Conservation (phyloP, 2,329 filamentous ascomycete genomes). For the Cladosporium sp. region DNA sequence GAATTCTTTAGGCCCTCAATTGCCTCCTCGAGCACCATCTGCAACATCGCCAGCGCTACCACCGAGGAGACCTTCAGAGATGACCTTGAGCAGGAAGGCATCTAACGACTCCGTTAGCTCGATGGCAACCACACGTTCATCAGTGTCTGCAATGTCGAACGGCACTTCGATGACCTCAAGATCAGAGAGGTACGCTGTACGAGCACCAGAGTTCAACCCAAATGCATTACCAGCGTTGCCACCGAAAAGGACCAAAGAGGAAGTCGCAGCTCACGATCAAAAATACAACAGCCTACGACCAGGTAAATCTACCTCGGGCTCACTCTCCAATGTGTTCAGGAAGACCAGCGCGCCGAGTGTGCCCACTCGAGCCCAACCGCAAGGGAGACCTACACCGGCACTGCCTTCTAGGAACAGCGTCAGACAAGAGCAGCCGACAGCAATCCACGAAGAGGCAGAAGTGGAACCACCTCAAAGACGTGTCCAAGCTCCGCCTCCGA, state of each 20-base stretch:
- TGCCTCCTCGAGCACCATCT: constrained; percentile 43
- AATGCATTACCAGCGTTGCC: constrained; percentile 52
- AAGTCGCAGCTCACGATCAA: constrained; percentile 32
- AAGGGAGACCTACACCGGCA: neutral
- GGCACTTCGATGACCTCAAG: constrained; percentile 26
- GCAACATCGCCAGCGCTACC: constrained; percentile 39
- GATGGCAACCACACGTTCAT: constrained; percentile 43
- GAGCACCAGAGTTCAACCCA: constrained; percentile 54
- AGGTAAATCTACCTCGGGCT: neutral
- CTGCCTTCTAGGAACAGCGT: constrained; percentile 6
- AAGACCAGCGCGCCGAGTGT: constrained; percentile 4
- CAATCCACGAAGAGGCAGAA: neutral
- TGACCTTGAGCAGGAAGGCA: constrained; percentile 31
- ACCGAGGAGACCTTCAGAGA: constrained; percentile 40
- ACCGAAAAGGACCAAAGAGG: constrained; percentile 43
- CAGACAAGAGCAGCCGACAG: constrained; percentile 1
- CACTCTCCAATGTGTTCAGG: constrained; percentile 2
- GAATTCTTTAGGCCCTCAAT: constrained; percentile 36
- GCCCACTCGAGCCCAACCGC: constrained; percentile 12
- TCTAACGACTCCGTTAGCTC: constrained; percentile 53
- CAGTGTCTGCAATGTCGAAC: constrained; percentile 47
- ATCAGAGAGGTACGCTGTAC: constrained; percentile 23
- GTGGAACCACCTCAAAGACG: constrained; percentile 12
- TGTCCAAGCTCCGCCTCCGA: constrained; percentile 20
- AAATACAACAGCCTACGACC: constrained; percentile 19